Conservation (phyloP, 768 basidiomycete genomes). For the Collybia mongolica region DNA sequence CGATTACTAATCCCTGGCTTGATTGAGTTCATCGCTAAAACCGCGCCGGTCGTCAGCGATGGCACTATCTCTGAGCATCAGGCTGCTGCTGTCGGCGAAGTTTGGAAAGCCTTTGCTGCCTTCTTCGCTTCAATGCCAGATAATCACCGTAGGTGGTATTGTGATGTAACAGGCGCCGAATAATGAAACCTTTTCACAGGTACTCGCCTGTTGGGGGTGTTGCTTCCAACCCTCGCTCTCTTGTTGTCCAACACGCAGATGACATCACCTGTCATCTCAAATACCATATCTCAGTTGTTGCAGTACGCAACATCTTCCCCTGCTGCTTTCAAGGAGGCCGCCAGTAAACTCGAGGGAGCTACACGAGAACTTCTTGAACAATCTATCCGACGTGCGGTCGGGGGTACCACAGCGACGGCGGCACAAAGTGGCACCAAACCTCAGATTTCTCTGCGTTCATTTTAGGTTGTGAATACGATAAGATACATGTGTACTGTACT, state of each 20-base stretch:
- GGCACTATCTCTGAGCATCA: conserved; percentile 54
- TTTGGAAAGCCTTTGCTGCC: conserved; percentile 75
- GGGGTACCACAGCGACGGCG: conserved; percentile 33
- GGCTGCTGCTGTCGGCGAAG: conserved; percentile 66
- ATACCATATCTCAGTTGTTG: conserved; percentile 67
- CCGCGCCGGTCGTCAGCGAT: conserved; percentile 62
- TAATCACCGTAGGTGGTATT: conserved; percentile 54
- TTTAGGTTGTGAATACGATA: conserved; percentile 30
- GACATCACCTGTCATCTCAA: conserved; percentile 46
- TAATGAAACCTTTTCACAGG: conserved; percentile 40
- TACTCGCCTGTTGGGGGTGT: conserved; percentile 61
- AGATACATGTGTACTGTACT: not conserved
- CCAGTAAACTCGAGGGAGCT: conserved; percentile 57
- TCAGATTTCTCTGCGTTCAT: conserved; percentile 76
- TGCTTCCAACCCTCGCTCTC: conserved; percentile 75
- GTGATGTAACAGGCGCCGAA: not conserved
- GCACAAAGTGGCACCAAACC: conserved; percentile 51
- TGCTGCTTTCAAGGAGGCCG: conserved; percentile 81
- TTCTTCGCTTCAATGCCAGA: conserved; percentile 59
- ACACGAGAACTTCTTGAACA: conserved; percentile 68
- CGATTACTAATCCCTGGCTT: conserved; percentile 76
- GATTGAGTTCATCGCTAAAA: conserved; percentile 75
- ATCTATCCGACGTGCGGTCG: conserved; percentile 75
- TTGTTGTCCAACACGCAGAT: conserved; percentile 55
- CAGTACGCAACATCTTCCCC: conserved; percentile 72